Evolutionary conservation across 176 grass and related monocot genomes (phyloP).

Genomic region (Cenchrus fungigraminus): DNA sequence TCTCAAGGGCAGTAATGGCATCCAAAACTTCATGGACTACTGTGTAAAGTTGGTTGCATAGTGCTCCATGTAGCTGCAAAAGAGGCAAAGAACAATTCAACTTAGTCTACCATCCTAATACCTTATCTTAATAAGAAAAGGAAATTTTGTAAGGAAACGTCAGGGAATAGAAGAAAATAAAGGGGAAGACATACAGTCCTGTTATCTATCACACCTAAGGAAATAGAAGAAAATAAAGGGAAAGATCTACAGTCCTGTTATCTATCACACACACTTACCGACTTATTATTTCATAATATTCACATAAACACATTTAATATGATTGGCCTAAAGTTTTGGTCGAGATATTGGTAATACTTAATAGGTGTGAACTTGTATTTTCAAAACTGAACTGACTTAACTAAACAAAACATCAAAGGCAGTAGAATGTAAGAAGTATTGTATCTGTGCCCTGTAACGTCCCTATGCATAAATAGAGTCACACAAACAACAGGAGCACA

Average conservation of each 20-base stretch:
- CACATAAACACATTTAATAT: background rate
- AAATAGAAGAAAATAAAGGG: conserved; percentile 19
- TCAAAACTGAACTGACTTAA: background rate
- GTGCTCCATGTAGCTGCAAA: conserved; percentile 74
- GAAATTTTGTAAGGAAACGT: background rate
- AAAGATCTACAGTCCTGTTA: background rate
- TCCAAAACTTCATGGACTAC: conserved; percentile 60
- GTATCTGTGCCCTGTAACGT: background rate
- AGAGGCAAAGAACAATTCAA: conserved; percentile 33
- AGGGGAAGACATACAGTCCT: background rate
- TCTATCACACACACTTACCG: conserved; percentile 2
- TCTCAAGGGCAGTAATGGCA: conserved; percentile 63
- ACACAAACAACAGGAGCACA: conserved; percentile 10
- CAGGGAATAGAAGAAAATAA: conserved; percentile 16
- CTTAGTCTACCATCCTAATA: conserved; percentile 34
- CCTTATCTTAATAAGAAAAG: conserved; percentile 4
- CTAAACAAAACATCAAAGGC: conserved; percentile 1
- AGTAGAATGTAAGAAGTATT: background rate
- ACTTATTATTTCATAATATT: conserved; percentile 3
- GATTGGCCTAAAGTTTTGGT: background rate
- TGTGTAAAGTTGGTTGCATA: conserved; percentile 70
- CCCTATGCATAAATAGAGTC: conserved; percentile 25
- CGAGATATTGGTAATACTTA: conserved; percentile 1
- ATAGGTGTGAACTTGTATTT: background rate
- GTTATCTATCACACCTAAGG: background rate